These are phyloP conservation scores for Pseudogymnoascus sp. DNA, from an alignment of 2,329 filamentous ascomycete genomes.

Conservation along the genomic window DNA sequence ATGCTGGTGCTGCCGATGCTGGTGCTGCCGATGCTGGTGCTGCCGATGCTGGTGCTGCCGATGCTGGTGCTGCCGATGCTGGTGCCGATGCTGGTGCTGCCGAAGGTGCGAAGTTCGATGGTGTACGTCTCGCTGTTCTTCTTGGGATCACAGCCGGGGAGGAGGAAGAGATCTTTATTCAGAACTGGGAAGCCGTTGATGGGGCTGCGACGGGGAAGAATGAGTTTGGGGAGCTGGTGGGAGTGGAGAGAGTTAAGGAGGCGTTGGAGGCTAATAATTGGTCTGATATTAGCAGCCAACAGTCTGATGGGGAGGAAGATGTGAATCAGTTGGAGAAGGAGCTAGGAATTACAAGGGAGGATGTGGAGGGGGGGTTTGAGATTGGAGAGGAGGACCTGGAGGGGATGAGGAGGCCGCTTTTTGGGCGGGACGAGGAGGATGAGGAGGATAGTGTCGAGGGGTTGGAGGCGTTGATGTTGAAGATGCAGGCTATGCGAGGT, in stretches of 20 bases:
- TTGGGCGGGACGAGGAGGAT: slow-evolving; percentile 31
- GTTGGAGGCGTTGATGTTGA: slow-evolving; percentile 56
- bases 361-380: slow-evolving; percentile 28
- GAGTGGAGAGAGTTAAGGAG: slow-evolving; percentile 50
- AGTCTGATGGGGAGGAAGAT: slow-evolving; percentile 33
- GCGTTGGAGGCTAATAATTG: slow-evolving; percentile 61
- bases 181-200: slow-evolving; percentile 56
- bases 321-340: slow-evolving; percentile 30
- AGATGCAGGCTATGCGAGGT: slow-evolving; percentile 48
- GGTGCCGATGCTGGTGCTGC: slow-evolving; percentile 40
- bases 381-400: slow-evolving; percentile 31
- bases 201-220: slow-evolving; percentile 39
- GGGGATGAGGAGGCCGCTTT: slow-evolving; percentile 8
- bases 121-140: slow-evolving; percentile 51
- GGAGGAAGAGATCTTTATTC: slow-evolving; percentile 43
- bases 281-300: too few relatives aligned
- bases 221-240: slow-evolving; percentile 54
- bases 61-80: slow-evolving; percentile 35
- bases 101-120: slow-evolving; percentile 48
- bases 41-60: too few relatives aligned
- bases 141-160: slow-evolving; percentile 53
- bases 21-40: slow-evolving; percentile 43
- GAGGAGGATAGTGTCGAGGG: slow-evolving; percentile 41
- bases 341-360: slow-evolving; percentile 25
- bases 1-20: slow-evolving; percentile 35